These are phyloP conservation scores for Hortiboletus rubellus DNA, from an alignment of 1,284 basidiomycete genomes.

Conservation along the genomic window DNA sequence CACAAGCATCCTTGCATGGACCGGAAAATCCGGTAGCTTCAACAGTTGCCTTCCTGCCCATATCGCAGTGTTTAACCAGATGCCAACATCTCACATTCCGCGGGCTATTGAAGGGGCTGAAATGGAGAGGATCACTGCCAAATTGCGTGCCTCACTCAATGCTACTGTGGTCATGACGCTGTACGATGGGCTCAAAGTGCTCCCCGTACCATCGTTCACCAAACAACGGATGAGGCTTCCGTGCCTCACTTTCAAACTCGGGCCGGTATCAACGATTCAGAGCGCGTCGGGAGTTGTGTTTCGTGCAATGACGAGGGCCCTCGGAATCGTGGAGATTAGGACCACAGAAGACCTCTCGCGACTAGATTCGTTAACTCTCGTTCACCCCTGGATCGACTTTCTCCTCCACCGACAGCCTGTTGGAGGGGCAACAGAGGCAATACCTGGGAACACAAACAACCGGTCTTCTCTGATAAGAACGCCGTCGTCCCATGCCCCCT, in stretches of 20 bases:
- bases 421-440: background rate
- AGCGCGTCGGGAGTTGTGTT: background rate
- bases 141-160: background rate
- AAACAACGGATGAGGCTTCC: slow-evolving; percentile 5
- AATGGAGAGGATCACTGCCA: background rate
- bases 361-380: background rate
- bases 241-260: slow-evolving; percentile 9
- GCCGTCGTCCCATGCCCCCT: background rate
- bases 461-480: background rate
- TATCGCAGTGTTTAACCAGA: background rate
- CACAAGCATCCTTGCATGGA: slow-evolving; percentile 8
- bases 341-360: background rate
- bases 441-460: background rate
- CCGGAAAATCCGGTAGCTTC: background rate
- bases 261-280: background rate
- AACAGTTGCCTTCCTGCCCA: slow-evolving; percentile 12
- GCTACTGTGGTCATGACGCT: background rate
- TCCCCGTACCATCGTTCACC: background rate
- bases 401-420: background rate
- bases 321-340: background rate
- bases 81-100: background rate
- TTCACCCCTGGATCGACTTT: slow-evolving; percentile 9
- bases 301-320: background rate
- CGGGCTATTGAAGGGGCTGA: background rate
- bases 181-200: background rate